These are phyloP conservation scores for Castanea crenata DNA, from an alignment of 306 rosid species.

Conservation along the genomic window DNA sequence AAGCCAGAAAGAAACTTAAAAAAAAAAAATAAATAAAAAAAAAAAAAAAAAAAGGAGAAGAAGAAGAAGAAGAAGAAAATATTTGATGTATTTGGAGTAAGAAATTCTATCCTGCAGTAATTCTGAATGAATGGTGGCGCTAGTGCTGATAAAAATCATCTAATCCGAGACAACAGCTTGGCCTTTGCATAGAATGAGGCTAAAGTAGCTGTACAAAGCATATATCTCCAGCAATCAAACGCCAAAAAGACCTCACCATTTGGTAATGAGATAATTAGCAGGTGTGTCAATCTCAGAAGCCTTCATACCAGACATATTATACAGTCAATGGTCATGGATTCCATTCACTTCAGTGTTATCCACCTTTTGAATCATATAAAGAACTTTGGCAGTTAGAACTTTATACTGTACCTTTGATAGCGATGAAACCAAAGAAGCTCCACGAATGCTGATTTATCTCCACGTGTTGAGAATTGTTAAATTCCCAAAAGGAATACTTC, in stretches of 20 bases:
- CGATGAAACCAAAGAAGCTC: slow-evolving; percentile 25
- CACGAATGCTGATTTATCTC: slow-evolving; percentile 11
- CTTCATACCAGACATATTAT: slow-evolving; percentile 3
- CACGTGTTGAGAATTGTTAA: slow-evolving; percentile 4
- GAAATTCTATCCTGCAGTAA: background rate
- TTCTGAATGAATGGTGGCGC: background rate
- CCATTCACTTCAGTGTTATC: slow-evolving; percentile 12
- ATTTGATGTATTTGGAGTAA: background rate
- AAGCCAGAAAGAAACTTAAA: background rate
- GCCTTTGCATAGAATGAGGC: slow-evolving; percentile 20
- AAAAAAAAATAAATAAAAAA: background rate
- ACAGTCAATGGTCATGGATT: slow-evolving; percentile 20
- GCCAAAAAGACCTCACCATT: slow-evolving; percentile 11
- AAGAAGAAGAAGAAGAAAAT: background rate
- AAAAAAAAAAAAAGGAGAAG: accelerated
- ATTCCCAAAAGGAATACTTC: background rate
- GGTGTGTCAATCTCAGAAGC: slow-evolving; percentile 23
- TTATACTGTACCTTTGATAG: slow-evolving; percentile 25
- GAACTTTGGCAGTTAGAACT: slow-evolving; percentile 18
- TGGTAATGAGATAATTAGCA: slow-evolving; percentile 15
- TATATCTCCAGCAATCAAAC: slow-evolving; percentile 19
- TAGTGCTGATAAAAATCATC: background rate
- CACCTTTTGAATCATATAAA: slow-evolving; percentile 20
- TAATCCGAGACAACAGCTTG: background rate
- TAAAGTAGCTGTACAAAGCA: slow-evolving; percentile 29